phyloP scores from a whole-genome alignment of 768 basidiomycete genomes.

The Amanita polypyramis region DNA sequence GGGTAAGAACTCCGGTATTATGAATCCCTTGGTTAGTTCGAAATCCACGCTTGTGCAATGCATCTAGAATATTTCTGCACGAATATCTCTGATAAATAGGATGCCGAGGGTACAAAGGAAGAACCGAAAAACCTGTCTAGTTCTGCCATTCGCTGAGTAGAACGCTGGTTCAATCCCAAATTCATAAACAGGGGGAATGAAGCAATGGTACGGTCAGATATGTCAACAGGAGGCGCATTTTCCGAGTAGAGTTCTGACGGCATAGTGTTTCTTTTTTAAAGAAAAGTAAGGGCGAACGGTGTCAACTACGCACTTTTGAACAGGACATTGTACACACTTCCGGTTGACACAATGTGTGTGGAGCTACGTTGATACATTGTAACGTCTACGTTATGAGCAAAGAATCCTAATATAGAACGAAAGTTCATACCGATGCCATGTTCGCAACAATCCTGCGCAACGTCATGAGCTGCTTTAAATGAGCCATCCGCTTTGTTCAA shows the following conservation, averaged over 20 bases:
- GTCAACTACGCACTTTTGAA: slow-evolving; percentile 14
- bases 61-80: slow-evolving; percentile 33
- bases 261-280: not conserved
- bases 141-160: slow-evolving; percentile 17
- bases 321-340: slow-evolving; percentile 18
- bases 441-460: slow-evolving; percentile 24
- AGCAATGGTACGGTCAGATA: slow-evolving; percentile 38
- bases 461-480: slow-evolving; percentile 25
- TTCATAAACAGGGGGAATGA: slow-evolving; percentile 30
- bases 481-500: not conserved
- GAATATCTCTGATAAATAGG: not conserved
- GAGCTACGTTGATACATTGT: slow-evolving; percentile 3
- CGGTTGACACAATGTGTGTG: not conserved
- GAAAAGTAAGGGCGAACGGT: not conserved
- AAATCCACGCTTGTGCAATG: slow-evolving; percentile 36
- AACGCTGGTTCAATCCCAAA: slow-evolving; percentile 14
- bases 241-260: slow-evolving; percentile 30
- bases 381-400: not conserved
- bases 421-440: not conserved
- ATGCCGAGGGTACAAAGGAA: not conserved
- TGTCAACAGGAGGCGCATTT: slow-evolving; percentile 33
- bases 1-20: slow-evolving; percentile 25
- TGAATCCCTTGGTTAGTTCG: slow-evolving; percentile 28
- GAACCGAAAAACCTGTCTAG: slow-evolving; percentile 25
- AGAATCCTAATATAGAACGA: not conserved